These are phyloP conservation scores for Lentithecium fluviatile DNA, from an alignment of 495 filamentous ascomycete genomes.

Conservation along the genomic window DNA sequence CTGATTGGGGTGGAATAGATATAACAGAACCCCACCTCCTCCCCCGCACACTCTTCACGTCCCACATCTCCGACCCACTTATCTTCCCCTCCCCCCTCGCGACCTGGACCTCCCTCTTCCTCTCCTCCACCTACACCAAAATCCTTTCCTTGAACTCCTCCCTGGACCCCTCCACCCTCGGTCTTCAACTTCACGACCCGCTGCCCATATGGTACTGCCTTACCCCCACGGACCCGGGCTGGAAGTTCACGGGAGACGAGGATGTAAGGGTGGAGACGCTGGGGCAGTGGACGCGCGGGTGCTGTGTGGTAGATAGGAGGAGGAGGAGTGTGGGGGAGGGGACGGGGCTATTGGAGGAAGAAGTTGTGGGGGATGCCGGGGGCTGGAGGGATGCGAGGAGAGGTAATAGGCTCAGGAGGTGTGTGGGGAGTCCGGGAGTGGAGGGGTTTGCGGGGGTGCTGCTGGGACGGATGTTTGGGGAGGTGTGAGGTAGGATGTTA, in stretches of 20 bases:
- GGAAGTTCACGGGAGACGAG: constrained; percentile 50
- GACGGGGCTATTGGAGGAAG: constrained; percentile 52
- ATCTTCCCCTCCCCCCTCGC: constrained; percentile 73
- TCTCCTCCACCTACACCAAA: constrained; percentile 72
- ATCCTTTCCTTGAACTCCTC: constrained; percentile 60
- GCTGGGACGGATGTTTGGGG: constrained; percentile 44
- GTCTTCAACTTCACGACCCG: constrained; percentile 82
- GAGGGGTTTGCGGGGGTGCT: constrained; percentile 45
- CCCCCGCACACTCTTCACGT: constrained; percentile 57
- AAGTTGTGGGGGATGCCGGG: constrained; percentile 63
- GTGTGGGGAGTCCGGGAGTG: constrained; percentile 59
- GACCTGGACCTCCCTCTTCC: constrained; percentile 76
- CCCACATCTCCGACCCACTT: constrained; percentile 49
- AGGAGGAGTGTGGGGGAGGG: constrained; percentile 51
- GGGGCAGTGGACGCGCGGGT: constrained; percentile 92
- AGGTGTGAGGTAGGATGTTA: not conserved
- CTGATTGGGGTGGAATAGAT: constrained; percentile 42
- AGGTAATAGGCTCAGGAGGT: constrained; percentile 76
- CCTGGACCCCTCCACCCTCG: constrained; percentile 53
- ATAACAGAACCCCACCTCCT: constrained; percentile 78
- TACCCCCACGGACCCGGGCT: constrained; percentile 45
- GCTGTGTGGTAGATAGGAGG: constrained; percentile 80
- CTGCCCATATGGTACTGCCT: constrained; percentile 66
- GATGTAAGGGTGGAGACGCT: constrained; percentile 85
- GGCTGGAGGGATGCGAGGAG: constrained; percentile 68